Percentiles rank a stretch among this genome's conserved stretches.
These are phyloP conservation scores for Aphanocladium album DNA, from an alignment of 2,329 filamentous ascomycete species.

Conservation along the genomic window DNA sequence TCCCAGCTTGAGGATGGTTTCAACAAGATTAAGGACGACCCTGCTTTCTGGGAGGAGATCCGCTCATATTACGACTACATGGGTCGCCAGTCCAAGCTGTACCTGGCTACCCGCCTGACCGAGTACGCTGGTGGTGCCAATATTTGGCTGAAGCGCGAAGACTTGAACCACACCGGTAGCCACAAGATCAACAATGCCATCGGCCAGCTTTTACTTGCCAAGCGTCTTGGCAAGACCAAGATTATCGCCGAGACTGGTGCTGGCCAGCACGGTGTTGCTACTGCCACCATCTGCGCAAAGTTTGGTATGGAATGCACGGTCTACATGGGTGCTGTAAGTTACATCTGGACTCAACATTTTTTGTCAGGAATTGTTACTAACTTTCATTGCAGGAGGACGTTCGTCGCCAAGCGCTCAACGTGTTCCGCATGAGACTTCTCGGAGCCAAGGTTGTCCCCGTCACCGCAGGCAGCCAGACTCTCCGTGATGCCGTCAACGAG, in stretches of 20 bases:
- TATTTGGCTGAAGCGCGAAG: constrained; percentile 97
- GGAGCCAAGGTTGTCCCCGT: constrained; percentile 91
- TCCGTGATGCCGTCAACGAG: constrained; percentile 90
- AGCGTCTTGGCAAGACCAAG: constrained; percentile 83
- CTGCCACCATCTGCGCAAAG: constrained; percentile 94
- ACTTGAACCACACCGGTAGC: constrained; percentile 94
- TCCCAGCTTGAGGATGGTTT: constrained; percentile 88
- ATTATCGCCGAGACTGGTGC: constrained; percentile 98
- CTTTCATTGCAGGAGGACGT: constrained; percentile 67
- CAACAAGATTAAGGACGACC: constrained; percentile 78
- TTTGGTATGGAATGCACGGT: constrained; percentile 98
- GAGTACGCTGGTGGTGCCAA: constrained; percentile 86
- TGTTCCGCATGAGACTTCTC: constrained; percentile 96
- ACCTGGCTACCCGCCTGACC: constrained; percentile 82
- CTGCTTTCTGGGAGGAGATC: constrained; percentile 95
- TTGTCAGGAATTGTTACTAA: constrained; percentile 18
- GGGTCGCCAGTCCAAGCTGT: constrained; percentile 86
- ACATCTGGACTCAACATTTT: neutral
- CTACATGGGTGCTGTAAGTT: constrained; percentile 80
- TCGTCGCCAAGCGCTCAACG: constrained; percentile 90
- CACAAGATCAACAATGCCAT: constrained; percentile 99
- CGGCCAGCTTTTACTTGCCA: constrained; percentile 84
- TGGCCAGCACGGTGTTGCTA: constrained; percentile 95
- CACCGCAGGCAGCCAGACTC: constrained; percentile 78
- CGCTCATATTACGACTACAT: constrained; percentile 96